Evolutionary conservation across 805 yeast genomes (phyloP).

Genomic region (Cyberlindnera suaveolens): DNA sequence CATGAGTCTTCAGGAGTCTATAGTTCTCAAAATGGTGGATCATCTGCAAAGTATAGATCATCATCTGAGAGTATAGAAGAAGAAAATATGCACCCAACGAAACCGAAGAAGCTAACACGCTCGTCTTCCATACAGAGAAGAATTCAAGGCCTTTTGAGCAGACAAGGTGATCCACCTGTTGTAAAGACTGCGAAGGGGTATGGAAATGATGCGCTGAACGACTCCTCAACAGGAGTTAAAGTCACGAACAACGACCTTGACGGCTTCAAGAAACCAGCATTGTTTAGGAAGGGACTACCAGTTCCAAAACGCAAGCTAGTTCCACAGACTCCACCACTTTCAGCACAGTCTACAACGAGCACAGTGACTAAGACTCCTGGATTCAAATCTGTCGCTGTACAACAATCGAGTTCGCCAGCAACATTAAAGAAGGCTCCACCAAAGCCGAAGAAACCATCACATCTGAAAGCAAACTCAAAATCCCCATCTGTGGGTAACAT

Average conservation of each 20-base stretch:
- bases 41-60: conserved; percentile 11
- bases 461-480: conserved; percentile 32
- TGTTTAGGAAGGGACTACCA: conserved; percentile 13
- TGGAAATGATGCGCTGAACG: conserved; percentile 54
- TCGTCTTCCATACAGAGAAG: conserved; percentile 24
- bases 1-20: conserved; percentile 20
- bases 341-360: conserved; percentile 23
- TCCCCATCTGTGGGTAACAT: not conserved
- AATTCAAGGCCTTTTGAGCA: conserved; percentile 25
- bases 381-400: conserved; percentile 1
- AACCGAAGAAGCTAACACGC: conserved; percentile 10
- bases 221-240: conserved; percentile 1
- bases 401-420: conserved; percentile 7
- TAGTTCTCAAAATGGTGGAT: not conserved
- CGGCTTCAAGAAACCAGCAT: conserved; percentile 22
- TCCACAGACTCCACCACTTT: conserved; percentile 19
- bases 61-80: conserved; percentile 22
- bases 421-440: conserved; percentile 38
- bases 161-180: conserved; percentile 37
- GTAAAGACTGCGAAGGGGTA: conserved; percentile 72
- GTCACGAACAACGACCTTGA: conserved; percentile 15
- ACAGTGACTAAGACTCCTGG: conserved; percentile 18
- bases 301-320: conserved; percentile 12
- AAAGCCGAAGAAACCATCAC: conserved; percentile 59
- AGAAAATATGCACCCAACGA: conserved; percentile 8